phyloP scores from a whole-genome alignment of 2,329 filamentous ascomycete species.

The Penicillium sp. region DNA sequence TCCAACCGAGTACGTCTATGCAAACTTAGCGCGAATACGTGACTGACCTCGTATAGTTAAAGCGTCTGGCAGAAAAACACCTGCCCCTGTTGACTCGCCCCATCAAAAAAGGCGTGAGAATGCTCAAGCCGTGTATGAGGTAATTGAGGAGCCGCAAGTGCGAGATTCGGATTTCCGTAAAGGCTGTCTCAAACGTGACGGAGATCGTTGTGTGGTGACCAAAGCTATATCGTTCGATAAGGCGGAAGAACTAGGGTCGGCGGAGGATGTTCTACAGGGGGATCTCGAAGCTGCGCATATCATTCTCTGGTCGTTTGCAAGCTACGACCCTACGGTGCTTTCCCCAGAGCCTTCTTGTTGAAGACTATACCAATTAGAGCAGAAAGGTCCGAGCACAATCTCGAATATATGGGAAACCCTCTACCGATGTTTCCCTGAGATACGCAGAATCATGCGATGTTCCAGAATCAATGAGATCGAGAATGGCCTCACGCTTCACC shows the following conservation, averaged over 20 bases:
- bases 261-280: neutral
- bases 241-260: neutral
- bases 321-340: neutral
- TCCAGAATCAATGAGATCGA: slow-evolving; percentile 4
- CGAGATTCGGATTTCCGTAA: neutral
- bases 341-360: neutral
- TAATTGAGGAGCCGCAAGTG: neutral
- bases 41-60: neutral
- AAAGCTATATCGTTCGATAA: neutral
- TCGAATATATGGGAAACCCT: slow-evolving; percentile 6
- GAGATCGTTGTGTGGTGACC: neutral
- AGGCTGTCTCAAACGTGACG: neutral
- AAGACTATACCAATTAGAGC: neutral
- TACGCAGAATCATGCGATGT: neutral
- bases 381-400: neutral
- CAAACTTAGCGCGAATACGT: neutral
- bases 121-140: neutral
- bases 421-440: slow-evolving; percentile 5
- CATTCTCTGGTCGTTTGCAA: neutral
- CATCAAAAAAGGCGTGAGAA: neutral
- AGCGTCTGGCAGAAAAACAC: neutral
- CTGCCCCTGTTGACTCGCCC: neutral
- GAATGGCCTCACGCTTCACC: slow-evolving; percentile 4
- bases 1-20: neutral
- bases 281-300: neutral